Conservation (phyloP, 768 basidiomycete genomes). For the Suillus luteus region DNA sequence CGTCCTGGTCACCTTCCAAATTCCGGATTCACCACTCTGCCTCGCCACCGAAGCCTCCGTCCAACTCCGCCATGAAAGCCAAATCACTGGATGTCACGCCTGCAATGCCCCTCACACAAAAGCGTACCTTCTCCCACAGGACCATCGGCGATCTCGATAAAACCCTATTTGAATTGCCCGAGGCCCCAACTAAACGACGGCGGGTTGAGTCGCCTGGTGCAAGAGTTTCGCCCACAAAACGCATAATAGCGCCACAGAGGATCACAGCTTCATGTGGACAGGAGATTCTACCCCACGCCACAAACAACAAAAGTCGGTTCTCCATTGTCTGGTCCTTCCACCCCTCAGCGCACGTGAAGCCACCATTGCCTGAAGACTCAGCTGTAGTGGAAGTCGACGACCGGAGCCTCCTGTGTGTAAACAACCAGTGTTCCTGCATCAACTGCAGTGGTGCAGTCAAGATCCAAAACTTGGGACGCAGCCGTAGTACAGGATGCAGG, state of each 20-base stretch:
- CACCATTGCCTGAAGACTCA: slow-evolving; percentile 9
- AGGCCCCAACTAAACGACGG: slow-evolving; percentile 46
- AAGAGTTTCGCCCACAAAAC: slow-evolving; percentile 17
- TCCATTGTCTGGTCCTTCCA: slow-evolving; percentile 26
- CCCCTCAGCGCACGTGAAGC: slow-evolving; percentile 24
- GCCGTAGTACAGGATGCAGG: slow-evolving; percentile 1
- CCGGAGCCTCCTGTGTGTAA: slow-evolving; percentile 24
- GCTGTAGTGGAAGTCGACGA: slow-evolving; percentile 21
- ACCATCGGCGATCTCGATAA: slow-evolving; percentile 19
- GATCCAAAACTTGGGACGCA: slow-evolving; percentile 39
- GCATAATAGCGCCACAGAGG: not conserved
- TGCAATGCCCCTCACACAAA: slow-evolving; percentile 39
- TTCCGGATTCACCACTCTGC: not conserved
- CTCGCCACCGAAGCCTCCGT: slow-evolving; percentile 24
- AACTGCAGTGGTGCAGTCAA: slow-evolving; percentile 40
- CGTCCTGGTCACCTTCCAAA: not conserved
- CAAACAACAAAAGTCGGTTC: not conserved
- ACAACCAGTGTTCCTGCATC: slow-evolving; percentile 39
- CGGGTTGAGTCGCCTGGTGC: slow-evolving; percentile 29
- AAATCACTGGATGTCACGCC: slow-evolving; percentile 22
- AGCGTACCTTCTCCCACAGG: slow-evolving; percentile 30
- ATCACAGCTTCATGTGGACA: not conserved
- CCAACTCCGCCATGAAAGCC: slow-evolving; percentile 21
- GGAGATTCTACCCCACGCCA: not conserved
- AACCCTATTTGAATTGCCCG: slow-evolving; percentile 30